Evolutionary conservation across 1,139 yeast genomes (phyloP).

Genomic region (Suhomyces ambrosiae): DNA sequence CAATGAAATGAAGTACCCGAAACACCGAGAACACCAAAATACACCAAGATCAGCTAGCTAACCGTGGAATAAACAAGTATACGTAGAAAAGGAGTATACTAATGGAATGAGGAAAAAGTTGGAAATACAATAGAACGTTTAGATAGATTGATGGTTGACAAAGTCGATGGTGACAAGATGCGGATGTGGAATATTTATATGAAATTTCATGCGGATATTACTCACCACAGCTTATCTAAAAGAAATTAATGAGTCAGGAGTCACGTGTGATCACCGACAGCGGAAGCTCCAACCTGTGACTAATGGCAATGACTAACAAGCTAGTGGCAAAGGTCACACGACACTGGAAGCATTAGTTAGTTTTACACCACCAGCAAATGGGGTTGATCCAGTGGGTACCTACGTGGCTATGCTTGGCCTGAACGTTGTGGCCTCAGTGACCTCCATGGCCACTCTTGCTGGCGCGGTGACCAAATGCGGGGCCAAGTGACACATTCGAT

Average conservation of each 20-base stretch:
- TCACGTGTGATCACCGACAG: slow-evolving; percentile 1
- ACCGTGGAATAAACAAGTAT: slow-evolving; percentile 1
- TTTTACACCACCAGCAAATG: too few species aligned
- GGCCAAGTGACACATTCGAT: too few species aligned
- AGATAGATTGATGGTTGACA: slow-evolving; percentile 5
- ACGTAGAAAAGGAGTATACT: background rate
- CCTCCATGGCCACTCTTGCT: too few species aligned
- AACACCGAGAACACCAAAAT: slow-evolving; percentile 8
- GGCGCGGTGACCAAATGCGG: too few species aligned
- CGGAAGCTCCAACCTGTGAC: background rate
- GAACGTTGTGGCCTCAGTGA: too few species aligned
- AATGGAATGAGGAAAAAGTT: background rate
- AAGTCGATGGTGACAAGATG: slow-evolving; percentile 7
- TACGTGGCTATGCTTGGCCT: too few species aligned
- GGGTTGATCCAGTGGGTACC: too few species aligned
- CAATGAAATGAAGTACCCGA: slow-evolving; percentile 4
- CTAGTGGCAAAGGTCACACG: too few species aligned
- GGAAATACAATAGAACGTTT: background rate
- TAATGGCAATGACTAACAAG: background rate
- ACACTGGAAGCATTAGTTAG: too few species aligned
- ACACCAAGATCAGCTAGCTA: background rate
- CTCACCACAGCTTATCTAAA: slow-evolving; percentile 10
- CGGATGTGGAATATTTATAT: slow-evolving; percentile 9
- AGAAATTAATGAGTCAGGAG: slow-evolving; percentile 14
- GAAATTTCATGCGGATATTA: slow-evolving; percentile 8